Evolutionary conservation across 352 stramenopile genomes (phyloP).

Genomic region (Phytophthora palmivora): DNA sequence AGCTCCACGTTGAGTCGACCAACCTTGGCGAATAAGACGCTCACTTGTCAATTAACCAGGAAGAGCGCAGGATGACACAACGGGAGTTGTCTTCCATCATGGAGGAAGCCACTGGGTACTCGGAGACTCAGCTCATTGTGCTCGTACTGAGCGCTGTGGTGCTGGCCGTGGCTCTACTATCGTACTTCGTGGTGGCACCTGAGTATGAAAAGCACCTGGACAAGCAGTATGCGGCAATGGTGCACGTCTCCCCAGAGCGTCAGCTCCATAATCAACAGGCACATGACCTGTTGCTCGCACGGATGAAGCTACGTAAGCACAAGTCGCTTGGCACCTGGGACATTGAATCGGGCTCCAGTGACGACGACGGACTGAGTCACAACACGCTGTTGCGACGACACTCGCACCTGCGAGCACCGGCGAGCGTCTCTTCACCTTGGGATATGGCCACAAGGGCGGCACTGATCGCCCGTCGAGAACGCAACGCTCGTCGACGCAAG

Average conservation of each 20-base stretch:
- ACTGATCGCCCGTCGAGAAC: slow-evolving; percentile 27
- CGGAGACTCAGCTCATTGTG: slow-evolving; percentile 62
- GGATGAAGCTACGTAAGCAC: slow-evolving; percentile 45
- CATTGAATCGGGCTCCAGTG: slow-evolving; percentile 57
- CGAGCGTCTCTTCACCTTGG: slow-evolving; percentile 14
- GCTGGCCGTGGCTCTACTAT: slow-evolving; percentile 68
- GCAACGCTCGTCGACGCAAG: slow-evolving; percentile 61
- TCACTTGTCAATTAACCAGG: slow-evolving; percentile 32
- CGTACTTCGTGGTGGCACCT: slow-evolving; percentile 80
- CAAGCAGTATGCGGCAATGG: slow-evolving; percentile 58
- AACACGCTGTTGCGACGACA: slow-evolving; percentile 23
- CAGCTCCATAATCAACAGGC: slow-evolving; percentile 32
- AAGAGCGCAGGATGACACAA: slow-evolving; percentile 21
- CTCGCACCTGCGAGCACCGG: slow-evolving; percentile 27
- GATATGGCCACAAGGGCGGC: slow-evolving; percentile 24
- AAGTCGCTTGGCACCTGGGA: slow-evolving; percentile 51
- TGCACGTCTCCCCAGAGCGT: slow-evolving; percentile 38
- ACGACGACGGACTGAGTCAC: slow-evolving; percentile 42
- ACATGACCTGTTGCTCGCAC: slow-evolving; percentile 24
- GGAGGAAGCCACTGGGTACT: slow-evolving; percentile 30
- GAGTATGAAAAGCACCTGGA: slow-evolving; percentile 80
- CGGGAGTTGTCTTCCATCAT: slow-evolving; percentile 28
- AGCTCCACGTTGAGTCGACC: slow-evolving; percentile 2
- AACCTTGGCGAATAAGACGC: slow-evolving; percentile 21
- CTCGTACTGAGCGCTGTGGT: slow-evolving; percentile 62